These are phyloP conservation scores for Puccinia coronata DNA, from an alignment of 1,284 basidiomycete species.

Conservation along the genomic window DNA sequence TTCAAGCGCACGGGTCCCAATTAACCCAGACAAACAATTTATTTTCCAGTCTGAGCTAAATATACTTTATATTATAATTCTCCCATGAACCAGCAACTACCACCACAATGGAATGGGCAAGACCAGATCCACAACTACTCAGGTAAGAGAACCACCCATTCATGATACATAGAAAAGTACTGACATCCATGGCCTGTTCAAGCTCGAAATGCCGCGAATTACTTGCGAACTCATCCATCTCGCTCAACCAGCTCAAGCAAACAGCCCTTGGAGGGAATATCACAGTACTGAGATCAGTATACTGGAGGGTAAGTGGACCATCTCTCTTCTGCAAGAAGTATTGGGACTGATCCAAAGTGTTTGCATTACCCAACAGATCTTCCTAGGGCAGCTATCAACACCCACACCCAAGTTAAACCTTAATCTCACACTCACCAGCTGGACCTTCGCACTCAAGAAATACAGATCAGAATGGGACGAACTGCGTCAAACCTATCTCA, in stretches of 20 bases:
- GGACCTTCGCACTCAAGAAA: background rate
- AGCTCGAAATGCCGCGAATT: conserved; percentile 5
- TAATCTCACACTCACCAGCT: background rate
- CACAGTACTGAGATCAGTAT: conserved; percentile 26
- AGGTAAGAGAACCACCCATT: background rate
- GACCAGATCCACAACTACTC: no score
- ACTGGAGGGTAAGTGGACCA: conserved; percentile 23
- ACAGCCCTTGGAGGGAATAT: conserved; percentile 10
- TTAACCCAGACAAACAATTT: no score
- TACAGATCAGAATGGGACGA: conserved; percentile 30
- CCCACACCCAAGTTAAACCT: background rate
- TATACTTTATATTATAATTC: no score
- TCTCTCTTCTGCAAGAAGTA: background rate
- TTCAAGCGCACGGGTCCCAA: no score
- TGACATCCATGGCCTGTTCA: background rate
- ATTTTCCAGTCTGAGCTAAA: no score
- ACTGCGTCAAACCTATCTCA: background rate
- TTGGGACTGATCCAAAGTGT: no score
- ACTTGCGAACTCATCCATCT: background rate
- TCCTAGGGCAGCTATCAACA: conserved; percentile 20
- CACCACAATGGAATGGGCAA: background rate
- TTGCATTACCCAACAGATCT: conserved; percentile 16
- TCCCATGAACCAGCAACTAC: no score
- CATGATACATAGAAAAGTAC: background rate
- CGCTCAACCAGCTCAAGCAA: conserved; percentile 7